Conservation (phyloP, 75 land plant species). For the Pinus tabuliformis region DNA sequence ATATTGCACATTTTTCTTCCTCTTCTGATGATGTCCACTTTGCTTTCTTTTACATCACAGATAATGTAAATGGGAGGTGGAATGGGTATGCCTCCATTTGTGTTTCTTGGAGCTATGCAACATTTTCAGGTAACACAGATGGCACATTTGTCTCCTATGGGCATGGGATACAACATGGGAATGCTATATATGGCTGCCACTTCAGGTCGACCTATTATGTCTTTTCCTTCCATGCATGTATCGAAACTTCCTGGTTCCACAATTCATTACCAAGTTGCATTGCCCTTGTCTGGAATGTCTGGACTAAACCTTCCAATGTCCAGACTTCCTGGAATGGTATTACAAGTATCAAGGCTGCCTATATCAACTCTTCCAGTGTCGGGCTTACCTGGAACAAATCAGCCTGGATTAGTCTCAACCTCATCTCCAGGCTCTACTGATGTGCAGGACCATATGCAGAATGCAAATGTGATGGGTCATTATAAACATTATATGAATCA, state of each 20-base stretch:
- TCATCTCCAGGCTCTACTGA: background rate
- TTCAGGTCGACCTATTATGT: slow-evolving; percentile 28
- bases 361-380: slow-evolving; percentile 13
- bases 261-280: slow-evolving; percentile 4
- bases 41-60: slow-evolving; percentile 21
- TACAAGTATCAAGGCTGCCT: background rate
- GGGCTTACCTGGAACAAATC: slow-evolving; percentile 5
- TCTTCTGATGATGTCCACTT: slow-evolving; percentile 1
- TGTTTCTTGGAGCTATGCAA: slow-evolving; percentile 47
- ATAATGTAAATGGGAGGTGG: slow-evolving; percentile 76
- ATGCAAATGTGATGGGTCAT: slow-evolving; percentile 3
- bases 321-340: slow-evolving; percentile 19
- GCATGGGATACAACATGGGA: slow-evolving; percentile 44
- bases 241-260: slow-evolving; percentile 1
- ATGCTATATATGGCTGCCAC: slow-evolving; percentile 23
- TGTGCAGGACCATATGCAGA: slow-evolving; percentile 1
- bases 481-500: background rate
- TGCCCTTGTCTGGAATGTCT: slow-evolving; percentile 12
- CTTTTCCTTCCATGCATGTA: slow-evolving; percentile 25
- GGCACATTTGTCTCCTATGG: slow-evolving; percentile 39
- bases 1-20: background rate
- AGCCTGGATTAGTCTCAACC: background rate
- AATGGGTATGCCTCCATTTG: slow-evolving; percentile 56
- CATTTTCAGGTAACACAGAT: slow-evolving; percentile 46
- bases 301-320: slow-evolving; percentile 18